phyloP scores from a whole-genome alignment of 1,284 basidiomycete species.

The Malassezia brasiliensis region DNA sequence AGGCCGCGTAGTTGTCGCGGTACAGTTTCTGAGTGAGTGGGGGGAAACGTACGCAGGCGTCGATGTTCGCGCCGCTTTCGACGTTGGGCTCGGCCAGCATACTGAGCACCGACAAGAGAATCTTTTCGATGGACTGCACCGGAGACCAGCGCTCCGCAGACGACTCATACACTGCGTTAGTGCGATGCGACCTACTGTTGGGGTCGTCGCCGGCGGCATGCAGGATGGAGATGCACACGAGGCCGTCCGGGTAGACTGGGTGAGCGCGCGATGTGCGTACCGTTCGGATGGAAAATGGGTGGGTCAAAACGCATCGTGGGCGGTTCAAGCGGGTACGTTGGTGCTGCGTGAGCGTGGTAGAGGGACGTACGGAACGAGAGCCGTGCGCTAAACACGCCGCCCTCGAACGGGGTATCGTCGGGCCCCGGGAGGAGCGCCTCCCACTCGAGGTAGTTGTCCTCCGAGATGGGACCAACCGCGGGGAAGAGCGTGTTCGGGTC shows the following conservation, averaged over 20 bases:
- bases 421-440: conserved; percentile 93
- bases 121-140: conserved; percentile 93
- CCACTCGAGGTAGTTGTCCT: conserved; percentile 96
- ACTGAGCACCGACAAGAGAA: conserved; percentile 77
- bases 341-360: conserved; percentile 17
- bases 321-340: conserved; percentile 46
- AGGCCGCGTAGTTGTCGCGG: conserved; percentile 40
- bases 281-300: conserved; percentile 92
- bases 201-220: conserved; percentile 89
- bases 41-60: conserved; percentile 52
- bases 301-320: conserved; percentile 84
- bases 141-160: conserved; percentile 97
- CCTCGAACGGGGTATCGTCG: conserved; percentile 96
- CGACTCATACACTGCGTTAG: conserved; percentile 58
- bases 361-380: conserved; percentile 69
- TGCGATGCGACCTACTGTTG: conserved; percentile 39
- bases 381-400: conserved; percentile 86
- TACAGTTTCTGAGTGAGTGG: conserved; percentile 35
- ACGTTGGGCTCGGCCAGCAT: conserved; percentile 99
- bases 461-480: conserved; percentile 67
- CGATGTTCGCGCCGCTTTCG: conserved; percentile 94
- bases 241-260: conserved; percentile 80
- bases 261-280: conserved; percentile 58
- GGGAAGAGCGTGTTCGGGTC: conserved; percentile 44
- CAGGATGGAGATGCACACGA: conserved; percentile 94